Conservation (phyloP, 345 rosid species). For the Geranium brycei region DNA sequence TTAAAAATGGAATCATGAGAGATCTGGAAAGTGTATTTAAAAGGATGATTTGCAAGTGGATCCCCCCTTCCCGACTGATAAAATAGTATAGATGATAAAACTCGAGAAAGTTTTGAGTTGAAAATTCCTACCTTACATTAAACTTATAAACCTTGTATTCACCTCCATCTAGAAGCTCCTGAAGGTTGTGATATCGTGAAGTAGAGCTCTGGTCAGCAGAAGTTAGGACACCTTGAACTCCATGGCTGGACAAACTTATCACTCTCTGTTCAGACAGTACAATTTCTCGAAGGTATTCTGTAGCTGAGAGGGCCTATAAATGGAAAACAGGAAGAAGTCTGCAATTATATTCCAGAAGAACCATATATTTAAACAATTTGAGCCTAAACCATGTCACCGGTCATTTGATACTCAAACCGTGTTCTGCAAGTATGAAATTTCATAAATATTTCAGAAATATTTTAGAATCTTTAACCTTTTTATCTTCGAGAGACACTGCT, state of each 20-base stretch:
- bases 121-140: conserved; percentile 40
- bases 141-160: conserved; percentile 62
- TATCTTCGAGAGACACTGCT: conserved; percentile 45
- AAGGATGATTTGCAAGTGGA: background rate
- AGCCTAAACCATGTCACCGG: background rate
- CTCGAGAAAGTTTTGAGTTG: too few species aligned
- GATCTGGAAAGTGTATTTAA: too few species aligned
- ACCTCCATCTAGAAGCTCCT: conserved; percentile 35
- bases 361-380: background rate
- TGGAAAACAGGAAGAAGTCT: conserved; percentile 8
- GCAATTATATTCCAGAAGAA: conserved; percentile 1
- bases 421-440: too few species aligned
- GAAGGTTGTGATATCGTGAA: conserved; percentile 51
- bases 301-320: conserved; percentile 24
- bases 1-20: background rate
- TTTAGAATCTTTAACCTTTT: conserved; percentile 31
- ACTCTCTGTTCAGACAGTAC: conserved; percentile 37
- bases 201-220: conserved; percentile 43
- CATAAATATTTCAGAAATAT: too few species aligned
- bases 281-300: conserved; percentile 37
- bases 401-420: too few species aligned
- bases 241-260: conserved; percentile 26
- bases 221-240: conserved; percentile 57
- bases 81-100: too few species aligned
- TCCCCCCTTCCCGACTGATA: background rate